Conservation (phyloP, 345 rosid genomes). For the Fremontodendron californicum region DNA sequence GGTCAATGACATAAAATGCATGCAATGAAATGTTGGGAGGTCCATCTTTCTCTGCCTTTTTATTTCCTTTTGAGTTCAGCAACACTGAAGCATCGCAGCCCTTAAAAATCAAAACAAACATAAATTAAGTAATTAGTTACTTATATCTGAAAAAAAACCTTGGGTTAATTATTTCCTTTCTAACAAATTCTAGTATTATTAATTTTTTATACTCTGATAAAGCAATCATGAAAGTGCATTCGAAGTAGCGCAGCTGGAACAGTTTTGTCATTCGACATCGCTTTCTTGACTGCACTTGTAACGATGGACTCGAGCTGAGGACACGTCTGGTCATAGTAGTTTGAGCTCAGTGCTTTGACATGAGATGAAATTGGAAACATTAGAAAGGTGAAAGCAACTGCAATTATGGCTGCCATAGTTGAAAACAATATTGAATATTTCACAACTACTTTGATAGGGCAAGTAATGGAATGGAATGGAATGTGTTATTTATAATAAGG, state of each 20-base stretch:
- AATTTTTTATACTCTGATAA: conserved; percentile 43
- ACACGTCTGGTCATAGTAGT: conserved; percentile 56
- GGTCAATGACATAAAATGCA: conserved; percentile 78
- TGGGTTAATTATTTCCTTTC: background rate
- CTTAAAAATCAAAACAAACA: conserved; percentile 24
- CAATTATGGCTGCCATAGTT: conserved; percentile 26
- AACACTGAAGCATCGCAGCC: conserved; percentile 89
- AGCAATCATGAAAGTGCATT: conserved; percentile 88
- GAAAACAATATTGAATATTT: background rate
- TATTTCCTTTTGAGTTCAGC: conserved; percentile 54
- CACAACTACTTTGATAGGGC: background rate
- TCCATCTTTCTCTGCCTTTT: conserved; percentile 78
- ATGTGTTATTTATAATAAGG: background rate
- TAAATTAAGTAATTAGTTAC: too few relatives aligned
- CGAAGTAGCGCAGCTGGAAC: conserved; percentile 81
- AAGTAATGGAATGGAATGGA: background rate
- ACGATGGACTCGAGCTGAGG: conserved; percentile 56
- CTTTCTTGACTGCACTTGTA: conserved; percentile 51
- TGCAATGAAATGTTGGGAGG: conserved; percentile 85
- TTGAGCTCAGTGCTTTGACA: conserved; percentile 45
- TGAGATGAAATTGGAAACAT: conserved; percentile 27
- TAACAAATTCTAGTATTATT: too few relatives aligned
- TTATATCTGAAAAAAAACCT: too few relatives aligned
- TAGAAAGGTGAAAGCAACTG: conserved; percentile 18
- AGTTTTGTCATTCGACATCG: conserved; percentile 60